A percentile compares a stretch with the other conserved stretches of the same genome.
Evolutionary conservation across 306 rosid genomes (phyloP).

Genomic region (Argentina anserina): DNA sequence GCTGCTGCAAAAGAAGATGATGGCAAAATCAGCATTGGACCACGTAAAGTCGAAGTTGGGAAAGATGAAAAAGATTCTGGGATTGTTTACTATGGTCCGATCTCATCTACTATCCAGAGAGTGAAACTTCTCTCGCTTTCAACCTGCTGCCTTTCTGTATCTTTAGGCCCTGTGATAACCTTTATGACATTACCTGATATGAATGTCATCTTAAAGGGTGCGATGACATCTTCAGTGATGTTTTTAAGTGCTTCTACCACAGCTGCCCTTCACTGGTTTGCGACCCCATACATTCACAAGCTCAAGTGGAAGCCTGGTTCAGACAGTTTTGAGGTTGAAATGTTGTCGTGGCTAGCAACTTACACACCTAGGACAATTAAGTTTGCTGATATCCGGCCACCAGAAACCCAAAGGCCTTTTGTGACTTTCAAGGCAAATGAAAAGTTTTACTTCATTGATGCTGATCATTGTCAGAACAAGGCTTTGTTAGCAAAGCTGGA

Average conservation of each 20-base stretch:
- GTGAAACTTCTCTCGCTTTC: conserved; percentile 91
- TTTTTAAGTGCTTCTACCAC: conserved; percentile 77
- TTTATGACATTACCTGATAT: conserved; percentile 89
- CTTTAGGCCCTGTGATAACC: conserved; percentile 86
- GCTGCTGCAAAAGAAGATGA: conserved; percentile 52
- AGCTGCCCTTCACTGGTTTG: conserved; percentile 77
- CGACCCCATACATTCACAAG: conserved; percentile 81
- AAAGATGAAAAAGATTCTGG: conserved; percentile 56
- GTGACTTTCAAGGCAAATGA: conserved; percentile 84
- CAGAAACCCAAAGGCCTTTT: conserved; percentile 74
- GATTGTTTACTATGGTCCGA: conserved; percentile 71
- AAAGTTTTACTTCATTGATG: conserved; percentile 64
- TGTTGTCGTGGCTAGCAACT: conserved; percentile 80
- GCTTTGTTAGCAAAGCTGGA: conserved; percentile 76
- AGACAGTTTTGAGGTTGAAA: conserved; percentile 77
- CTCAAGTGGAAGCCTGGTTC: conserved; percentile 85
- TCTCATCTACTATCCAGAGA: conserved; percentile 76
- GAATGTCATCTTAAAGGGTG: conserved; percentile 93
- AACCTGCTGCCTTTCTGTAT: conserved; percentile 90
- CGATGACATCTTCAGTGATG: conserved; percentile 75
- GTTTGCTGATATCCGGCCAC: conserved; percentile 68
- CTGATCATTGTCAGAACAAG: conserved; percentile 79
- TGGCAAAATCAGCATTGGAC: conserved; percentile 83
- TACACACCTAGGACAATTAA: conserved; percentile 45
- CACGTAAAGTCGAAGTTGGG: conserved; percentile 34